Evolutionary conservation across 1,284 basidiomycete genomes (phyloP), one percentile per base, ranked within the genome.

Genomic region (Ustilago nuda): DNA sequence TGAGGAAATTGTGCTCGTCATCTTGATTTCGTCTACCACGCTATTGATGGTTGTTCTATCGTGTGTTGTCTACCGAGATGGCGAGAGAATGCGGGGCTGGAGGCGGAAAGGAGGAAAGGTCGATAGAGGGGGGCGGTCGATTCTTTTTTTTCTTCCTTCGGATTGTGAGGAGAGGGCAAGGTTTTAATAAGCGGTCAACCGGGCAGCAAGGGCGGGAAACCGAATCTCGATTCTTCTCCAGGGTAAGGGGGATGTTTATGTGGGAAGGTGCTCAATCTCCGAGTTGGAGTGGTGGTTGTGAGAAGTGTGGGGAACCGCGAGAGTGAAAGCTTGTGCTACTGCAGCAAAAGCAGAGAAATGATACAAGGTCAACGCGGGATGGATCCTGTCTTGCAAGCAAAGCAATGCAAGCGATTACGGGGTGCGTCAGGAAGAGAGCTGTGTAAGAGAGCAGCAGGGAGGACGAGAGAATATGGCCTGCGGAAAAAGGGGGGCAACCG

Each of bases 1-100:
- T 7, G 69, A 60, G 19, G 63, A 62, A 8, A 64, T 72, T 27
- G 60, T 66, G 53, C 63, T 72, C 30, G 69, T 63, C 69, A 72
- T 72, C 1, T 7, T 48, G 35, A 17, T 6, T 23, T 27, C 19
- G 11, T 30, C 23, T 8, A 19, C 2, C 19, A 5, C 11, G 5
- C 27, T 19, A 23, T 9, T 17, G 23, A 48, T 17, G n/a, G 46
- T 7, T 48, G 46, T 19, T 48, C 23, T 27, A 27, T 27, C 23
- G 23, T 27, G 23, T 27, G 23, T 27, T 27, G 23, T 27, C 23
- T 27, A 27, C 23, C 36, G 36, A 19, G 48, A n/a, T 30, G 48
- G 30, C 27, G 30, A 32, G 48, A 32, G n/a, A 5, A 19, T 6
- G 45, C 19, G 17, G 19, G 7, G 23, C n/a, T 17, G 23, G 27